These are phyloP conservation scores for Tephrocybe sp. DNA, from an alignment of 768 basidiomycete genomes.

Conservation along the genomic window DNA sequence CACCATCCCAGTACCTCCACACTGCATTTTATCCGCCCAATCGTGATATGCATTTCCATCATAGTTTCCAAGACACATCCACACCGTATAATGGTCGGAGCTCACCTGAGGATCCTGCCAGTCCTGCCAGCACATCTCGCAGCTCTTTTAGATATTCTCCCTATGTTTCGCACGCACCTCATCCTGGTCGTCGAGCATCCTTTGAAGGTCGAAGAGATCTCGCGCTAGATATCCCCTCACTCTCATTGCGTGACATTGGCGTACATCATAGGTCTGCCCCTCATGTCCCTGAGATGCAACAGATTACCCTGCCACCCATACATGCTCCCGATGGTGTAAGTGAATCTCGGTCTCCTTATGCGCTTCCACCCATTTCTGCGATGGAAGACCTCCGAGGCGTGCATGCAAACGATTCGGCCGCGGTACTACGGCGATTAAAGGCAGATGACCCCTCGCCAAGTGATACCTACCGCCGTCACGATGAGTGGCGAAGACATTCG, in stretches of 20 bases:
- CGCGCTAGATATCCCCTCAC: slow-evolving; percentile 31
- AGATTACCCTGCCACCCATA: slow-evolving; percentile 41
- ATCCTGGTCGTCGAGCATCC: slow-evolving; percentile 21
- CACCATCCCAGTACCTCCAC: slow-evolving; percentile 10
- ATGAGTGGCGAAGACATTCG: slow-evolving; percentile 38
- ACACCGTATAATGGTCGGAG: slow-evolving; percentile 1
- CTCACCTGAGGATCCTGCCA: slow-evolving; percentile 12
- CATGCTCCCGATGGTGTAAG: slow-evolving; percentile 25
- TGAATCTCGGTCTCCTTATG: slow-evolving; percentile 39
- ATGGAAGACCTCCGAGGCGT: slow-evolving; percentile 61
- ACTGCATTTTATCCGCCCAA: slow-evolving; percentile 13
- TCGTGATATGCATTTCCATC: slow-evolving; percentile 13
- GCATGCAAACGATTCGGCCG: slow-evolving; percentile 53
- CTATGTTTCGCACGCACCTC: slow-evolving; percentile 21
- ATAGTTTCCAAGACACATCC: slow-evolving; percentile 13
- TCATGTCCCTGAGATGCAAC: slow-evolving; percentile 19
- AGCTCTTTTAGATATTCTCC: slow-evolving; percentile 24
- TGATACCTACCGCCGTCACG: slow-evolving; percentile 22
- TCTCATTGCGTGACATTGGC: slow-evolving; percentile 18
- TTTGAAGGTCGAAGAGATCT: slow-evolving; percentile 21
- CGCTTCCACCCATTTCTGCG: slow-evolving; percentile 66
- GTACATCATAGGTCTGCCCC: slow-evolving; percentile 1
- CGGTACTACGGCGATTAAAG: slow-evolving; percentile 62
- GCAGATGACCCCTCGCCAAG: slow-evolving; percentile 44
- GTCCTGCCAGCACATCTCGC: slow-evolving; percentile 9